phyloP scores from a whole-genome alignment of 2,329 filamentous ascomycete genomes.

The Fusarium metavorans region DNA sequence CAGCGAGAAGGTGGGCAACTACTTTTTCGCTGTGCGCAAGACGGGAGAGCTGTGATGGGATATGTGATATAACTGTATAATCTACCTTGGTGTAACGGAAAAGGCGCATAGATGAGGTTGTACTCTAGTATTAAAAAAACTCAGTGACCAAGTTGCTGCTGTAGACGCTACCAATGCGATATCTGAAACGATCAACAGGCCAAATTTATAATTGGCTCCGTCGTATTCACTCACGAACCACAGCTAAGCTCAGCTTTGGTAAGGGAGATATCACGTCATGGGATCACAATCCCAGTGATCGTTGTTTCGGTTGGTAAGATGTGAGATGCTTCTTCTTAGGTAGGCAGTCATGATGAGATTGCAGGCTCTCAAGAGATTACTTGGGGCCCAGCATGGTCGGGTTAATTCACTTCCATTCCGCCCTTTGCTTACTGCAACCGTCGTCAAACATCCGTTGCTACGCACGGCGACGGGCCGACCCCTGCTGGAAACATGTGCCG shows the following conservation, averaged over 20 bases:
- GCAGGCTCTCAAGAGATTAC: not conserved
- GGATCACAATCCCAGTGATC: slow-evolving; percentile 1
- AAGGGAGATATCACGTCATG: not conserved
- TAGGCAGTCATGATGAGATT: not conserved
- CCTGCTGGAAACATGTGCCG: not conserved
- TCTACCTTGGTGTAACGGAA: slow-evolving; percentile 5
- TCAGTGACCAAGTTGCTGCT: not conserved
- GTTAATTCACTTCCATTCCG: not conserved
- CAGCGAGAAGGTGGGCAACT: slow-evolving; percentile 91
- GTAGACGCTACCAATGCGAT: not conserved
- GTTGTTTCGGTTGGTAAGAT: slow-evolving; percentile 20
- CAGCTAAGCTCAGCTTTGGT: not conserved
- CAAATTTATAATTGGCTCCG: not conserved
- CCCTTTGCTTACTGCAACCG: not conserved
- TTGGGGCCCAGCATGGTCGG: not conserved
- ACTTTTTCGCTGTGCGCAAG: slow-evolving; percentile 87
- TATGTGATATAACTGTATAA: slow-evolving; percentile 18
- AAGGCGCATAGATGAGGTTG: slow-evolving; percentile 14
- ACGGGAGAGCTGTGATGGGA: slow-evolving; percentile 30
- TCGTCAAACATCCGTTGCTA: not conserved
- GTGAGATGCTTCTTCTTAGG: not conserved
- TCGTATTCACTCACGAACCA: not conserved
- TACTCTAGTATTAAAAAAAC: slow-evolving; percentile 24
- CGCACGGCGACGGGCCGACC: not conserved
- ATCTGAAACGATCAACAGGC: not conserved